Evolutionary conservation across 2,329 filamentous ascomycete genomes (phyloP).

Genomic region (Tolypocladium nubicola): DNA sequence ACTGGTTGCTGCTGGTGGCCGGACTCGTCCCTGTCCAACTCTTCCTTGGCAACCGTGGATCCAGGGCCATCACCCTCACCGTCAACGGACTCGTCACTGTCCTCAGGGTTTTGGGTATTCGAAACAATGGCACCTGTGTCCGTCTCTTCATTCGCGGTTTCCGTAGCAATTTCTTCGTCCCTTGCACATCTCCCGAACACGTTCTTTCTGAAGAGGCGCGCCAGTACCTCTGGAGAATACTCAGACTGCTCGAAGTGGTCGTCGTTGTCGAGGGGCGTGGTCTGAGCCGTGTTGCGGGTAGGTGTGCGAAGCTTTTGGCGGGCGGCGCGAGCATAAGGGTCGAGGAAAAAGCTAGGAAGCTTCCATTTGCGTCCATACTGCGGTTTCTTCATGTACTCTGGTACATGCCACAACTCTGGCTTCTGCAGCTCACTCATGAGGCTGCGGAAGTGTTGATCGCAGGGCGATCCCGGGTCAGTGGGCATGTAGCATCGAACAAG

Average conservation of each 20-base stretch:
- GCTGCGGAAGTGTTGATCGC: neutral
- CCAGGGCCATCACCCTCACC: neutral
- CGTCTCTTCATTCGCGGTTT: neutral
- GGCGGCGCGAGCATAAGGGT: neutral
- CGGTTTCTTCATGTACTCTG: neutral
- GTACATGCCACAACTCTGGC: neutral
- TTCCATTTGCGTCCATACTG: neutral
- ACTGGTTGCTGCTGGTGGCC: neutral
- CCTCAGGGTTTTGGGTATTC: neutral
- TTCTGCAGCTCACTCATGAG: neutral
- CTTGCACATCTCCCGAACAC: neutral
- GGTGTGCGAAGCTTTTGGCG: neutral
- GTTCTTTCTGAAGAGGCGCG: neutral
- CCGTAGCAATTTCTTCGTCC: neutral
- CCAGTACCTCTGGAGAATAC: neutral
- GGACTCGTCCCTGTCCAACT: neutral
- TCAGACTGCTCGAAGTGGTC: neutral
- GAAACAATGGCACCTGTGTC: neutral
- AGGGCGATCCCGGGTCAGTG: neutral
- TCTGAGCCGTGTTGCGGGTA: neutral
- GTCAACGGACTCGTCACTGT: neutral
- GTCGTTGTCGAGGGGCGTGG: neutral
- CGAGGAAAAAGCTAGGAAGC: neutral
- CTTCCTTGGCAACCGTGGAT: neutral
- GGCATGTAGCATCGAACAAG: conserved; percentile 3